Evolutionary conservation across 2,329 filamentous ascomycete species (phyloP), one percentile per base, ranked within the genome.

Genomic region (Hysterium pulicare): DNA sequence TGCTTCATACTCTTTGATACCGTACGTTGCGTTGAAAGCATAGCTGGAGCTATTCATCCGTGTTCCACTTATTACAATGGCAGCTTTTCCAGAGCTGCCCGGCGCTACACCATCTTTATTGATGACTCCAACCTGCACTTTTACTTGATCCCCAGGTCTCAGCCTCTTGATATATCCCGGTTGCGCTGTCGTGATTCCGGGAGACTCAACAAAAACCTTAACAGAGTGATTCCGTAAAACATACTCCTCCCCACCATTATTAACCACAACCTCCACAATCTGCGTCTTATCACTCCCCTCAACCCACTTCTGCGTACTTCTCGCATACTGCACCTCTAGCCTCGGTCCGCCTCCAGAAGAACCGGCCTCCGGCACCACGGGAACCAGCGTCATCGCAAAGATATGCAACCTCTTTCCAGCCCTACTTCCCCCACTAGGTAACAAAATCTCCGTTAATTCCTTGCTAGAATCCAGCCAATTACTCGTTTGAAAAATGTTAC

Each of bases 401-500:
- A 49, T 42, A 34, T 49, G 46, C 33, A 49, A 30, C 21, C 44
- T 41, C 24, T 28, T 28, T 13, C 24, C 24, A 2, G 46, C 26
- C 21, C 33, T 16, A 20, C 40, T 46, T 2, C 47, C 45, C 5
- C 50, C 55, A 9, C 60, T 63, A 6, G 61, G 61, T 3, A 61
- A 54, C 6, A 57, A 57, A 24, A 55, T 66, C 2, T 54, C 54
- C 4, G 62, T 55, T 0, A 71, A 48, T 15, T 68, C 63, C 37
- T 68, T 70, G 4, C 59, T 64, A 1, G 62, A 61, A 42, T 70
- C 67, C 2, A 70, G 44, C 66, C 67, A 68, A 35, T 61, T 67
- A 24, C 64, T 55, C 0, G 62, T 65, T 33, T 70, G 64, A 42
- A 65, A 71, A 32, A 71, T 69, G 48, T 68, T 69, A 6, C 63